Evolutionary conservation across 2,329 filamentous ascomycete genomes (phyloP).

Genomic region (Fusarium liriodendri): DNA sequence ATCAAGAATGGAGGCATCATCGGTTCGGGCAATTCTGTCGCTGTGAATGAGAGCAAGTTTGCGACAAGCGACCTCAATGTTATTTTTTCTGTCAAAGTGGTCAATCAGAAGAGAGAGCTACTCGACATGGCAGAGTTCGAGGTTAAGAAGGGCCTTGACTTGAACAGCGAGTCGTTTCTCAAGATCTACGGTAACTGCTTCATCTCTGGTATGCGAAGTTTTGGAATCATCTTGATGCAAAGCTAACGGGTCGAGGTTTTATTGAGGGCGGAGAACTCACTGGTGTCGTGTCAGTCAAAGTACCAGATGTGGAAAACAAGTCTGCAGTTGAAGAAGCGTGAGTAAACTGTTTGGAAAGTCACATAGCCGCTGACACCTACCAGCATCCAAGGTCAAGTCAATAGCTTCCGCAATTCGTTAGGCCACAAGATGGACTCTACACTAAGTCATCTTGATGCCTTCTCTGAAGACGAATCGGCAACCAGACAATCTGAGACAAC

Average conservation of each 20-base stretch:
- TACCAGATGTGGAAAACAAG: background rate
- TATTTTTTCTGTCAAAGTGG: constrained; percentile 11
- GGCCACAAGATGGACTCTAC: background rate
- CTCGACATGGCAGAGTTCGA: background rate
- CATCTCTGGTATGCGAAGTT: constrained; percentile 4
- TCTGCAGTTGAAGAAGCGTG: background rate
- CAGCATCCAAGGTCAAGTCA: background rate
- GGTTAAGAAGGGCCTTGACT: background rate
- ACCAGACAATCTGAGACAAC: background rate
- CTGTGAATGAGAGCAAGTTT: constrained; percentile 14
- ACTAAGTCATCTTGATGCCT: background rate
- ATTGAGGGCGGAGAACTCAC: constrained; percentile 13
- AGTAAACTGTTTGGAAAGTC: background rate
- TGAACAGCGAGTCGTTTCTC: background rate
- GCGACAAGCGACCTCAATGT: constrained; percentile 14
- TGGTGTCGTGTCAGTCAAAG: background rate
- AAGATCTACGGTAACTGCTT: constrained; percentile 8
- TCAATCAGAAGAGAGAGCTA: constrained; percentile 6
- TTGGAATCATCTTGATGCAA: background rate
- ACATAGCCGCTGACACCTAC: background rate
- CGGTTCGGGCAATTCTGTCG: background rate
- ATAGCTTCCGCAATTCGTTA: background rate
- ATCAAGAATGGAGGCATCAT: constrained; percentile 11
- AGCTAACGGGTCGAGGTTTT: constrained; percentile 1
- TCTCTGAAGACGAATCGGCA: background rate